Evolutionary conservation across 345 rosid species (phyloP).

Genomic region (Mercurialis annua): DNA sequence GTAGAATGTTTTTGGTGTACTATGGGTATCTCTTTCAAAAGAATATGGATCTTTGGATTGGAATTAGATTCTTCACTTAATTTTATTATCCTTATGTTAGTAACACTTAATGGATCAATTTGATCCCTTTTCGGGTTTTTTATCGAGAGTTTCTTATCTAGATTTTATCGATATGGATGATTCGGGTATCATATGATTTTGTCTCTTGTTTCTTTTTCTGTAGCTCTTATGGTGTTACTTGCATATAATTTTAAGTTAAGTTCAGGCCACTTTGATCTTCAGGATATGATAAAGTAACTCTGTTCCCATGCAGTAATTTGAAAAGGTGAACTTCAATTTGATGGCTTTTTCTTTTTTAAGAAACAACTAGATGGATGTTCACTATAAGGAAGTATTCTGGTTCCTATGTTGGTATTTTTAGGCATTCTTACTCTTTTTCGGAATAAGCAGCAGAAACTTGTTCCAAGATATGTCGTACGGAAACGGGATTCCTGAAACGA

Average conservation of each 20-base stretch:
- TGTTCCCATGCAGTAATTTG: too few relatives aligned
- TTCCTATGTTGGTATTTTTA: background rate
- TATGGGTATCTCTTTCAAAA: conserved; percentile 17
- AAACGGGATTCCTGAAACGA: too few relatives aligned
- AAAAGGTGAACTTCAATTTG: background rate
- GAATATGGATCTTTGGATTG: conserved; percentile 23
- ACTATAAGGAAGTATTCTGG: background rate
- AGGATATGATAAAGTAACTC: too few relatives aligned
- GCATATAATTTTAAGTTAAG: background rate
- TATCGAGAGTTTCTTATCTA: conserved; percentile 2
- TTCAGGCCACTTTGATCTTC: background rate
- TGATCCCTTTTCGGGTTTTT: conserved; percentile 17
- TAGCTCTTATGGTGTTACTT: background rate
- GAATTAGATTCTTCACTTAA: conserved; percentile 14
- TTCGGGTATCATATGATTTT: conserved; percentile 14
- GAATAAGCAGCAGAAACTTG: background rate
- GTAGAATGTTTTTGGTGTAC: conserved; percentile 3
- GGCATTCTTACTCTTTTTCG: background rate
- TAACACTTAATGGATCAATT: too few relatives aligned
- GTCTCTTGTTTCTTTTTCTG: conserved; percentile 20
- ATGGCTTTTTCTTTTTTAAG: too few relatives aligned
- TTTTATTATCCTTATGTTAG: background rate
- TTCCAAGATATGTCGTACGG: background rate
- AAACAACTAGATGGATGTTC: background rate
- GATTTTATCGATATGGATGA: conserved; percentile 1